Base-by-base conservation (phyloP, 805 yeast species). In the Torulaspora microellipsoides region DNA sequence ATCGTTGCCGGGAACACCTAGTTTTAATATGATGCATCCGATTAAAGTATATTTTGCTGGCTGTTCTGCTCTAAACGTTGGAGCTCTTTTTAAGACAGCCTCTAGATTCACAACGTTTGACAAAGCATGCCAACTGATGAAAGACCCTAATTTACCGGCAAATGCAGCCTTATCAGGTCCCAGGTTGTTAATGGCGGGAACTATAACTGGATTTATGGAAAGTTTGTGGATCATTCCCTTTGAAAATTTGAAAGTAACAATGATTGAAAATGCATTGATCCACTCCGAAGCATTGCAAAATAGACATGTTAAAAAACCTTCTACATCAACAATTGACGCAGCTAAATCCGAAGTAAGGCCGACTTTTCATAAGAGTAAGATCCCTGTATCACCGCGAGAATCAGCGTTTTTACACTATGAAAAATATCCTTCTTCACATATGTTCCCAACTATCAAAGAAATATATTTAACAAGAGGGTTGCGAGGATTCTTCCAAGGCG, bases 161-260 rank as follows among this genome's bases (percentile, higher is more conserved):
- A 66, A 65, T 40, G 77, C 80, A n/a, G 75, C 79, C 49, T 73
- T 87, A 2, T 73, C 82, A 7, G 95, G 95, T 1, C 91, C 95
- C 8, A 73, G 88, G 54, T 75, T 87, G 32, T 85, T 87, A 7
- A 80, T 85, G 46, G 96, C 96, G 3, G 96, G 95, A 8, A 72
- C 74, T 1, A 76, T 87, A 69, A 85, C 95, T 4, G 98, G 95
- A 2, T 72, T 84, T 45, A 67, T 82, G 34, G 98, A 93, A 62
- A 81, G 95, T 2, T 50, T 89, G 28, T 77, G 85, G 73, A 78
- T 91, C 15, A 85, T 93, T 14, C 99, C 98, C 0, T 90, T 91
- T 61, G 99, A 91, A 58, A 85, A 83, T 56, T 72, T 88, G 52
- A 88, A 88, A 59, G 81, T 85, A 2, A 73, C 83, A 8, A 77